Conservation (phyloP, 2,329 filamentous ascomycete species). For the Ramularia endophylla region DNA sequence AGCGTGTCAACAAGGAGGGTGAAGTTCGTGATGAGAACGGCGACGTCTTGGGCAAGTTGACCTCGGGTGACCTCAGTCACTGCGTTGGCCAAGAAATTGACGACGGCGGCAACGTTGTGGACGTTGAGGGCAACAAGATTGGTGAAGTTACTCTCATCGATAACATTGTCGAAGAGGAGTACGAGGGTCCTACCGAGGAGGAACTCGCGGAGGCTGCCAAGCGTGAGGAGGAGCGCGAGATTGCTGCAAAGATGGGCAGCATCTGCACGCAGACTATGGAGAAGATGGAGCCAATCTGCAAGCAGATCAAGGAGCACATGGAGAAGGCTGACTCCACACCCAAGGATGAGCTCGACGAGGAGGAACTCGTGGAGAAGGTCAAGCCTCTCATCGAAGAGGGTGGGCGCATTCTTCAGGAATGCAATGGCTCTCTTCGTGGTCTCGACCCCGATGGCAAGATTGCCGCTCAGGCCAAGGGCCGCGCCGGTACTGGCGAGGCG, state of each 20-base stretch:
- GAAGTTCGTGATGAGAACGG: conserved; percentile 48
- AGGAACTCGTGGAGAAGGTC: conserved; percentile 78
- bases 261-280: conserved; percentile 76
- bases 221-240: conserved; percentile 63
- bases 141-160: conserved; percentile 58
- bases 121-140: conserved; percentile 56
- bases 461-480: conserved; percentile 76
- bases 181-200: conserved; percentile 51
- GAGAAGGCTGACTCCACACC: conserved; percentile 73
- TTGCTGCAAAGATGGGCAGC: conserved; percentile 67
- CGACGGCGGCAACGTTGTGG: conserved; percentile 48
- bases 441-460: conserved; percentile 87
- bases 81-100: conserved; percentile 49
- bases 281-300: conserved; percentile 76
- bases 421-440: conserved; percentile 78
- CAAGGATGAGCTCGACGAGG: conserved; percentile 84
- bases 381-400: conserved; percentile 86
- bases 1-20: conserved; percentile 49
- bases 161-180: conserved; percentile 50
- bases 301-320: conserved; percentile 79
- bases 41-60: conserved; percentile 45
- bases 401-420: conserved; percentile 72
- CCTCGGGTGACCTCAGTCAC: conserved; percentile 47
- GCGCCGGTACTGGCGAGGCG: conserved; percentile 66
- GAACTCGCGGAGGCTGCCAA: conserved; percentile 46